phyloP scores from a whole-genome alignment of 2,329 filamentous ascomycete genomes.

The Dendryphion nanum region DNA sequence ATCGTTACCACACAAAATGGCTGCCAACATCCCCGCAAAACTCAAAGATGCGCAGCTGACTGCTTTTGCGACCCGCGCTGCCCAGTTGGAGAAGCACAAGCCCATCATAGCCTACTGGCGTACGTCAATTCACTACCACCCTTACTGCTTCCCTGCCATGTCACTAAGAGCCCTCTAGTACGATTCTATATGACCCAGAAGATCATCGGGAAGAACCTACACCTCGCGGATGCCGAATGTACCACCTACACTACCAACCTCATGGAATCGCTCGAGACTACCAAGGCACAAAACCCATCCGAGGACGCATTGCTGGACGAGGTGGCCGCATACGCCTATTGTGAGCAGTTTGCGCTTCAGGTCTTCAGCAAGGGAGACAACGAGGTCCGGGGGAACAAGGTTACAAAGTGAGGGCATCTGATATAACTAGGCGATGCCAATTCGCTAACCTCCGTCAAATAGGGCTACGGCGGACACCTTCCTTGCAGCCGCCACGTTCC shows the following conservation, averaged over 20 bases:
- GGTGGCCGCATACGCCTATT: constrained; percentile 80
- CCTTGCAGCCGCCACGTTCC: constrained; percentile 86
- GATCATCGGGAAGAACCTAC: constrained; percentile 77
- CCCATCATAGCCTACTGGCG: constrained; percentile 95
- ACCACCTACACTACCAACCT: constrained; percentile 76
- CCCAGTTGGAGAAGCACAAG: constrained; percentile 78
- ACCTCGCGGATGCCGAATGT: constrained; percentile 74
- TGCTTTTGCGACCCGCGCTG: constrained; percentile 78
- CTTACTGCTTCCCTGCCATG: too few species aligned
- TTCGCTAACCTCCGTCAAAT: neutral
- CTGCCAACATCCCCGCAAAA: constrained; percentile 65
- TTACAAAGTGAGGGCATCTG: constrained; percentile 59
- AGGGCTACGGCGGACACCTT: constrained; percentile 83
- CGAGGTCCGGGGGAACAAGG: constrained; percentile 77
- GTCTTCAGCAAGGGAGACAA: constrained; percentile 83
- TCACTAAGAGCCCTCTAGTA: constrained; percentile 22
- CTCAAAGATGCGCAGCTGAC: constrained; percentile 79
- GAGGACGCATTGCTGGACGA: constrained; percentile 88
- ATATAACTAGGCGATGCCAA: neutral
- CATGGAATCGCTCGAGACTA: constrained; percentile 89
- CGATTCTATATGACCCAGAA: constrained; percentile 77
- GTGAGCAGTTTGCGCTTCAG: constrained; percentile 90
- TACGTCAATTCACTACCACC: constrained; percentile 53
- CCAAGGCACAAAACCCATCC: constrained; percentile 68
- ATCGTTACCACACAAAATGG: constrained; percentile 55